Base-by-base conservation (phyloP, 192 early-diverging fungal genomes). In the Haplosporangium gracile region DNA sequence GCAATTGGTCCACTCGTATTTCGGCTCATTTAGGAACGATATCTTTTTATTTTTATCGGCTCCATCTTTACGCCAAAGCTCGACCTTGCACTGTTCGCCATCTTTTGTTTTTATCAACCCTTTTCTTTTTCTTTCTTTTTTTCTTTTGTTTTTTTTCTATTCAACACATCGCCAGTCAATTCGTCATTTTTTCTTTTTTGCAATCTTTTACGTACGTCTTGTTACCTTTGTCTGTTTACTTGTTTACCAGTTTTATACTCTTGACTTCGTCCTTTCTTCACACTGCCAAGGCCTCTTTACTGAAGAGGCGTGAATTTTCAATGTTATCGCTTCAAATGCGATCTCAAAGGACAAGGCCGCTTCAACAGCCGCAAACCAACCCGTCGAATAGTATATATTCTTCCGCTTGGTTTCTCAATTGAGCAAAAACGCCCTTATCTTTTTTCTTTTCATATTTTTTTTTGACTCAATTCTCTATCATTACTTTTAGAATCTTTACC, bases 321-420 rank as follows among this genome's bases (percentile, higher is more conserved):
- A 70, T 70, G 36, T 29, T 63, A 68, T 76, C 51, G 53, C 45
- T 57, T 36, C 24, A 49, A 65, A 65, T 32, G 53, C 73, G 74
- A 75, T 75, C 26, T 45, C 47, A 79, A 83, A 79, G 84, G 68
- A 77, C 78, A 78, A 86, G 84, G 84, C 79, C 78, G 84, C 84
- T 86, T 86, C 84, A 86, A 86, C 84, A 86, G 84, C 84, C 79
- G 79, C 84, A 86, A 81, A 76, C 60, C 76, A 70, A 81, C 76
- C 72, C 82, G 72, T 83, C 26, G 60, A 65, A 65, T 65, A 72
- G 34, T 16, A 70, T 39, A 6, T 36, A 13, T 71, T 78, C 49
- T 77, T 72, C 80, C 75, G 84, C 84, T 77, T 86, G 84, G 75
- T 77, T 80, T 78, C 75, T 86, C 78, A 80, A 80, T 79, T 70